phyloP scores from a whole-genome alignment of 208 protist species.

The Leishmania braziliensis region DNA sequence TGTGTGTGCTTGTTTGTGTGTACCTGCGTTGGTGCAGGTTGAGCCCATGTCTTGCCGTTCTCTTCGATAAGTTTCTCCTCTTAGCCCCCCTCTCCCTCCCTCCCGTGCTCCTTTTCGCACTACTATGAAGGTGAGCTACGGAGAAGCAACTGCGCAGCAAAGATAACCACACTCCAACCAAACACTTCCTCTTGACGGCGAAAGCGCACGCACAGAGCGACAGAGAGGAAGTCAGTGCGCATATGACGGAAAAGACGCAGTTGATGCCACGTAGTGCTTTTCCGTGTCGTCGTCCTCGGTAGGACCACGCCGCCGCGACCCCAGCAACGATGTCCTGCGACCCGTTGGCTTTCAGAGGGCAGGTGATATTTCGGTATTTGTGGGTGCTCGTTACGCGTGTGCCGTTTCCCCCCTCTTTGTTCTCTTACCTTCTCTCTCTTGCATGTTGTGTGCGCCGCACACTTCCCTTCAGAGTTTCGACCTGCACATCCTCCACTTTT shows the following conservation, averaged over 20 bases:
- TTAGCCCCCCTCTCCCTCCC: not conserved
- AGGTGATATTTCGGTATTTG: not conserved
- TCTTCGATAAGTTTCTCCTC: not conserved
- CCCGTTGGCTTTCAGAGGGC: not conserved
- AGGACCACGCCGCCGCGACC: not conserved
- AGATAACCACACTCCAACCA: not conserved
- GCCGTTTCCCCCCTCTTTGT: not conserved
- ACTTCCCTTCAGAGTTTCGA: not conserved
- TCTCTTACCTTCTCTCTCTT: not conserved
- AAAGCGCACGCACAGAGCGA: not conserved
- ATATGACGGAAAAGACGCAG: not conserved
- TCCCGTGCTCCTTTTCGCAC: not conserved
- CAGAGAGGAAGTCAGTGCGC: no score
- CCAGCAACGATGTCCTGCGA: no score
- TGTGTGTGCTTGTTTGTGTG: not conserved
- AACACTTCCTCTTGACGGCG: not conserved
- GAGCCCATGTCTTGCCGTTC: not conserved
- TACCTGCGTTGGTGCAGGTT: not conserved
- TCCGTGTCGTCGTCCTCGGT: not conserved
- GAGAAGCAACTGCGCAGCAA: no score
- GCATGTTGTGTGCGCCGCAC: not conserved
- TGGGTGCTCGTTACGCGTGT: not conserved
- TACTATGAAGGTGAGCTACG: not conserved
- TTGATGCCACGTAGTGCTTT: not conserved
- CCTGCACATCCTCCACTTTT: not conserved